Base-by-base conservation (phyloP, 768 basidiomycete genomes). In the Leccinum truebloodii region DNA sequence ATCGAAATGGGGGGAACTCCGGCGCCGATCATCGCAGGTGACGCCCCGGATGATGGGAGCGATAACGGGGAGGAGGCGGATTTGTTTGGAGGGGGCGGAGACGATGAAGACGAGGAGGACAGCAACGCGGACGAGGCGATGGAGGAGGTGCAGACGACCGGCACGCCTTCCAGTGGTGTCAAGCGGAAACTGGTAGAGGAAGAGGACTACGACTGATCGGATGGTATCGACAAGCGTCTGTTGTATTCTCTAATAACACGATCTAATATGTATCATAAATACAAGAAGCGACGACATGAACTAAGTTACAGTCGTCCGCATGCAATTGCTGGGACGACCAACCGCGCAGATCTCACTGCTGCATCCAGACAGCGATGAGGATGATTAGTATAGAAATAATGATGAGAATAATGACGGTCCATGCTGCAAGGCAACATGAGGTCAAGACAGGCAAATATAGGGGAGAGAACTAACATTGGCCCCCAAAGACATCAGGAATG, bases 101-200 rank as follows among this genome's bases (percentile, higher is more conserved):
- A 86, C 32, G 86, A 88, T 14, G 87, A 87, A 41, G 90, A 92
- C 64, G 90, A 89, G 9, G 77, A 75, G 39, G 81, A 81, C 16
- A 83, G 72, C 22, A 71, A 63, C 51, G 69, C 59, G 9, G 82
- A 82, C 60, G 92, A 92, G 58, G 86, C 79, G 3, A 92, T 92
- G 90, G 90, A 91, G 64, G 89, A 92, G 62, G 84, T 90, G 4
- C 83, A 87, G 66, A 74, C 75, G 24, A 82, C 86, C 46, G 64
- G 79, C 46, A 77, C 76, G 7, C 78, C 81, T n/a, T 75, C 80
- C 12, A 87, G 87, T 60, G 90, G 88, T 24, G 78, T 85, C 54
- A 92, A 90, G 71, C 81, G 92, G 44, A 92, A 92, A 72, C 75
- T 93, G 52, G 87, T 92, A 3, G 92, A 94, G 70, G 92, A 92